Conservation (phyloP, 352 stramenopile species). For the Globisporangium apiculatum region DNA sequence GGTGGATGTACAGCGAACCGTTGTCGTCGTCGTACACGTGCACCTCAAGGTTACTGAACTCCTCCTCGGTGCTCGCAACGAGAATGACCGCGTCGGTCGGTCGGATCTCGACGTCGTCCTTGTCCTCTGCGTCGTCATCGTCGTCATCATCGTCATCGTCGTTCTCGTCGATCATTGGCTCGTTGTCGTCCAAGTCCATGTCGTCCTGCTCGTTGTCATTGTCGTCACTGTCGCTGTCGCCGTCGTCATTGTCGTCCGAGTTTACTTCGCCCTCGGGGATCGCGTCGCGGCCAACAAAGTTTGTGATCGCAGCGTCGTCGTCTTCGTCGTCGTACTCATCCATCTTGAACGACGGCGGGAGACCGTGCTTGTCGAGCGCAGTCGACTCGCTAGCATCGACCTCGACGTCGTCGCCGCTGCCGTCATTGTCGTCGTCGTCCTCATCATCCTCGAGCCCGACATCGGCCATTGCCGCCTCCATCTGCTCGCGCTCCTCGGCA, state of each 20-base stretch:
- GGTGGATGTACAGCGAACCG: conserved; percentile 98
- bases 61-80: conserved; percentile 96
- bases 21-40: conserved; percentile 97
- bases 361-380: conserved; percentile 33
- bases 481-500: conserved; percentile 44
- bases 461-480: conserved; percentile 44
- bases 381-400: conserved; percentile 12
- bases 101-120: conserved; percentile 93
- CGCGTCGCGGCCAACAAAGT: conserved; percentile 49
- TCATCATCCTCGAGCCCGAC: conserved; percentile 36
- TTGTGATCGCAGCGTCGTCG: conserved; percentile 75
- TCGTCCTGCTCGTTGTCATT: conserved; percentile 38
- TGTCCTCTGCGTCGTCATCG: conserved; percentile 67
- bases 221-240: conserved; percentile 25
- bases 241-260: conserved; percentile 23
- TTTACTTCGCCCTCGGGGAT: conserved; percentile 23
- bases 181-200: conserved; percentile 30
- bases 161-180: conserved; percentile 20
- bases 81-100: conserved; percentile 93
- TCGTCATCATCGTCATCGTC: conserved; percentile 55
- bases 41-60: conserved; percentile 98
- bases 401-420: conserved; percentile 2
- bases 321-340: conserved; percentile 87
- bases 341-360: conserved; percentile 77
- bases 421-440: conserved; percentile 21